Evolutionary conservation across 2,329 filamentous ascomycete genomes (phyloP).

Genomic region (Verticillium alfalfae): DNA sequence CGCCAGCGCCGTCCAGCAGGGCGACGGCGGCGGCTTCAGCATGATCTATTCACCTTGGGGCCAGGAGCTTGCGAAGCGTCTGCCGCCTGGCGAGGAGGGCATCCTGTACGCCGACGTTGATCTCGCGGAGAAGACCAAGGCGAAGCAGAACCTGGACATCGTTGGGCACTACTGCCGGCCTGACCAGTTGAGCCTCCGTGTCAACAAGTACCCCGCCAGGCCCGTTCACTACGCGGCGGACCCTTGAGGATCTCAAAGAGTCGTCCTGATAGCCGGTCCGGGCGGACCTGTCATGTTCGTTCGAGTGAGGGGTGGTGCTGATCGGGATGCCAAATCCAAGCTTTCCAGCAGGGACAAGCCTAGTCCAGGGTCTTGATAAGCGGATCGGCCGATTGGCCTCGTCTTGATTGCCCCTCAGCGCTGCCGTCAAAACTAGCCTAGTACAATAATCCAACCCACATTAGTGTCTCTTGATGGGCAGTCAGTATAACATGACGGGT

Average conservation of each 20-base stretch:
- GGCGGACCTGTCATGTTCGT: background rate
- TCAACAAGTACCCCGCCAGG: constrained; percentile 2
- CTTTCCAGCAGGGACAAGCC: background rate
- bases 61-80: constrained; percentile 17
- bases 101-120: constrained; percentile 31
- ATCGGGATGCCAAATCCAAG: background rate
- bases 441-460: background rate
- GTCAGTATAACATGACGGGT: background rate
- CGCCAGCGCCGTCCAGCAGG: background rate
- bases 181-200: constrained; percentile 22
- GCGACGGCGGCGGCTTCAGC: constrained; percentile 18
- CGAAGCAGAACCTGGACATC: constrained; percentile 7
- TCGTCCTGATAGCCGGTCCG: background rate
- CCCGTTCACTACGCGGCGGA: background rate
- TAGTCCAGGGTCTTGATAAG: background rate
- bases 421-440: background rate
- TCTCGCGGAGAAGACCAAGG: constrained; percentile 13
- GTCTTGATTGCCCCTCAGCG: background rate
- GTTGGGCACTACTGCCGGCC: constrained; percentile 29
- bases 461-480: background rate
- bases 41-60: constrained; percentile 26
- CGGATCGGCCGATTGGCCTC: background rate
- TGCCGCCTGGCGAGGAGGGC: constrained; percentile 20
- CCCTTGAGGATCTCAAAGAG: background rate
- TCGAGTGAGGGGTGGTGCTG: background rate